Evolutionary conservation across 1,284 basidiomycete species (phyloP).

Genomic region (Moniliophthora roreri): DNA sequence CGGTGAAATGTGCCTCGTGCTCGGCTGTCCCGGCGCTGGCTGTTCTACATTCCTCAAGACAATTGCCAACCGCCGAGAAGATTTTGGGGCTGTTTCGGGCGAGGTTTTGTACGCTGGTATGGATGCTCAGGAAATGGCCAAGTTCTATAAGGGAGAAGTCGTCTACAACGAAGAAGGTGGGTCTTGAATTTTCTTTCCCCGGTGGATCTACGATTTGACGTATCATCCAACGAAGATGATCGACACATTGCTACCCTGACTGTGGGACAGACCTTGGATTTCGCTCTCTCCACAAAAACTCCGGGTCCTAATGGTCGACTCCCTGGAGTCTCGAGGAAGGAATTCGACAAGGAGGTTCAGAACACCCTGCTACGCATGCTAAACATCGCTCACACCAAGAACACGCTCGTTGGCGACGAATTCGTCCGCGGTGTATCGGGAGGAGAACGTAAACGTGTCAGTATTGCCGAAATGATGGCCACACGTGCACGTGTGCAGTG

Average conservation of each 20-base stretch:
- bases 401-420: slow-evolving; percentile 83
- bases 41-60: slow-evolving; percentile 81
- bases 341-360: slow-evolving; percentile 58
- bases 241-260: slow-evolving; percentile 78
- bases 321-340: slow-evolving; percentile 58
- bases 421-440: slow-evolving; percentile 86
- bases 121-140: slow-evolving; percentile 60
- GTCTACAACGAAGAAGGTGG: slow-evolving; percentile 80
- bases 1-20: slow-evolving; percentile 67
- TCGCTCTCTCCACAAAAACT: slow-evolving; percentile 69
- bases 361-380: slow-evolving; percentile 74
- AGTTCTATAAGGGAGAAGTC: slow-evolving; percentile 79
- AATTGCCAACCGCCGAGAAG: slow-evolving; percentile 70
- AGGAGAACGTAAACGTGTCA: slow-evolving; percentile 85
- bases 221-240: slow-evolving; percentile 54
- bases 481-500: slow-evolving; percentile 76
- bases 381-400: slow-evolving; percentile 73
- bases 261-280: slow-evolving; percentile 68
- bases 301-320: slow-evolving; percentile 73
- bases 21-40: slow-evolving; percentile 82
- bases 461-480: slow-evolving; percentile 85
- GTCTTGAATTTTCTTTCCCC: slow-evolving; percentile 2
- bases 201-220: slow-evolving; percentile 3
- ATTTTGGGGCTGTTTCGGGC: slow-evolving; percentile 61
- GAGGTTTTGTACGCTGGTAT: slow-evolving; percentile 77